Percentiles rank a stretch among this genome's conserved stretches.
phyloP scores from a whole-genome alignment of 75 land plant genomes.

The Pseudotsuga menziesii region DNA sequence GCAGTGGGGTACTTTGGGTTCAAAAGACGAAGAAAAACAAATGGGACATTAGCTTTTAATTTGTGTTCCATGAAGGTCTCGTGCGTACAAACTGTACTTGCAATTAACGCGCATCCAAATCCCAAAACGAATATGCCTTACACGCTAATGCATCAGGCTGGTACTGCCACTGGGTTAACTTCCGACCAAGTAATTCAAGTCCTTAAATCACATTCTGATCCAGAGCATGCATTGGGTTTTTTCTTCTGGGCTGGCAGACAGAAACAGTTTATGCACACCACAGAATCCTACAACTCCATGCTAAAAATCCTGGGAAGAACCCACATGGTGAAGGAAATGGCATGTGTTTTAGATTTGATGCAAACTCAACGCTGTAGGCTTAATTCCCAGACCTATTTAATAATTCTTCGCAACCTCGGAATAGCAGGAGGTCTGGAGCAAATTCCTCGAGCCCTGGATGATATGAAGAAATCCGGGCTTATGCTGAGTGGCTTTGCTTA shows the following conservation, averaged over 20 bases:
- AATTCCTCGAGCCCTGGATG: conserved; percentile 35
- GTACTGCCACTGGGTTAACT: conserved; percentile 8
- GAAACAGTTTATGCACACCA: conserved; percentile 36
- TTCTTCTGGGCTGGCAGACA: conserved; percentile 33
- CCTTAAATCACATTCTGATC: conserved; percentile 29
- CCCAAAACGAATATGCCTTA: background rate
- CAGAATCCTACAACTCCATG: conserved; percentile 55
- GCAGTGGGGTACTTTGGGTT: background rate
- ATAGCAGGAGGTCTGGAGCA: conserved; percentile 40
- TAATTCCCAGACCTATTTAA: conserved; percentile 41
- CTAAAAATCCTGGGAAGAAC: conserved; percentile 48
- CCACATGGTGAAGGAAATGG: conserved; percentile 41
- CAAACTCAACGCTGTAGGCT: conserved; percentile 43
- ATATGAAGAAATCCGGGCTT: conserved; percentile 45
- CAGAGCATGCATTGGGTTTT: conserved; percentile 24
- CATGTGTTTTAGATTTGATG: conserved; percentile 54
- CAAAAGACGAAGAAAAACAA: background rate
- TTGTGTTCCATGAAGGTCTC: background rate
- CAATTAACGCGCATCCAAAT: background rate
- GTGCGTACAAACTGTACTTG: background rate
- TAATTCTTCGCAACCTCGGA: conserved; percentile 33
- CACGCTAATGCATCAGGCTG: background rate
- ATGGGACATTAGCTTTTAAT: background rate
- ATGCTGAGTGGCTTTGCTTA: conserved; percentile 56
- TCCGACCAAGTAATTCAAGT: conserved; percentile 30